These are phyloP conservation scores for Quercus gilva DNA, from an alignment of 306 rosid genomes.

Conservation along the genomic window DNA sequence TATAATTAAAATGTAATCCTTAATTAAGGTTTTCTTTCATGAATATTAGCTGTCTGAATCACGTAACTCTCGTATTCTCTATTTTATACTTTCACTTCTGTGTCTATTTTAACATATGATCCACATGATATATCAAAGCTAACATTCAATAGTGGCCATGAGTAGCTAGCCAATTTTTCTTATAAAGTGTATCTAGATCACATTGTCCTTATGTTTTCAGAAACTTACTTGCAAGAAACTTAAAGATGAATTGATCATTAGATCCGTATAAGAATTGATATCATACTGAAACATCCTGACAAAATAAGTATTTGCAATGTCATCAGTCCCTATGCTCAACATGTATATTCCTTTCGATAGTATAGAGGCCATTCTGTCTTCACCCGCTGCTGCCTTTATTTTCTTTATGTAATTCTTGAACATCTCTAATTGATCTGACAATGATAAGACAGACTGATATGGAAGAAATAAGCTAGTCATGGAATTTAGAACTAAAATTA, in stretches of 20 bases:
- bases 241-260: background rate
- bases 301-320: conserved; percentile 23
- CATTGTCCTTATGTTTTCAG: background rate
- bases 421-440: conserved; percentile 26
- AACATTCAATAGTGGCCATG: too few species aligned
- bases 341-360: background rate
- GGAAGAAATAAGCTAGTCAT: background rate
- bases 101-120: too few species aligned
- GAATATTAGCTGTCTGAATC: accelerated
- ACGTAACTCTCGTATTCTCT: accelerated
- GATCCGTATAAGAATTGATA: conserved; percentile 13
- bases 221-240: conserved; percentile 21
- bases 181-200: background rate
- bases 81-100: too few species aligned
- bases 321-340: conserved; percentile 32
- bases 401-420: conserved; percentile 25
- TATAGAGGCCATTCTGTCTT: conserved; percentile 15
- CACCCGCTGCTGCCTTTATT: conserved; percentile 19
- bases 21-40: too few species aligned
- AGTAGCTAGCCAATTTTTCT: too few species aligned
- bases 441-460: conserved; percentile 23
- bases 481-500: background rate
- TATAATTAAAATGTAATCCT: too few species aligned
- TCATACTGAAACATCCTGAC: background rate
- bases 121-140: too few species aligned